Percentiles rank a stretch among this genome's conserved stretches.
Conservation (phyloP, 2,329 filamentous ascomycete genomes). For the Dendryphion nanum region DNA sequence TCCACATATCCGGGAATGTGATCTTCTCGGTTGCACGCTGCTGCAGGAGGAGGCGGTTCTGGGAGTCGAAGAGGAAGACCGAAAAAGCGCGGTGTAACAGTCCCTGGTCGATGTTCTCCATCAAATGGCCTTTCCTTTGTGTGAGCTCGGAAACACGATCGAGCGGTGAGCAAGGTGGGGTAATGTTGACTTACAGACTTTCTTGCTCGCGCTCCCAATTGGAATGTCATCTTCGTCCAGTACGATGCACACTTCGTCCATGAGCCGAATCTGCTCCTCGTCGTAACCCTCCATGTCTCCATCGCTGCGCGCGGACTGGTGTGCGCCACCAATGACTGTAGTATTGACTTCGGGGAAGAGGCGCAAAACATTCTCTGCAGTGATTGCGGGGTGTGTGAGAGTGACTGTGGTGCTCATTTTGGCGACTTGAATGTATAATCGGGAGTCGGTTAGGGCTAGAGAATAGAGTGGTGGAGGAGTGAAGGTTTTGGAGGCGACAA, state of each 20-base stretch:
- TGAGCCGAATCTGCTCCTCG: slow-evolving; percentile 94
- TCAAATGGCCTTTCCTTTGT: slow-evolving; percentile 74
- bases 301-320: slow-evolving; percentile 56
- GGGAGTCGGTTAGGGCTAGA: neutral
- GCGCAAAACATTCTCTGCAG: slow-evolving; percentile 79
- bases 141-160: slow-evolving; percentile 10
- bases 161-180: neutral
- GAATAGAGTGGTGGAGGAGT: neutral
- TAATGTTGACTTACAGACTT: slow-evolving; percentile 69
- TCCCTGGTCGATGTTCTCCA: slow-evolving; percentile 97
- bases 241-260: slow-evolving; percentile 99
- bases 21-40: slow-evolving; percentile 97
- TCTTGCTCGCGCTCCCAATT: slow-evolving; percentile 97
- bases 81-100: slow-evolving; percentile 97
- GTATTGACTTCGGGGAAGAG: slow-evolving; percentile 84
- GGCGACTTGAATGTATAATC: slow-evolving; percentile 6
- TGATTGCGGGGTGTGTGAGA: slow-evolving; percentile 61
- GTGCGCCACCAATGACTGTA: slow-evolving; percentile 59
- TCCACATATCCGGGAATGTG: slow-evolving; percentile 99
- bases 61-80: slow-evolving; percentile 93
- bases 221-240: slow-evolving; percentile 87
- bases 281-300: slow-evolving; percentile 84
- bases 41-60: slow-evolving; percentile 90
- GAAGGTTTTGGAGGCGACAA: neutral
- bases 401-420: slow-evolving; percentile 34